Conservation (phyloP, 2,329 filamentous ascomycete species). For the Calonectria henricotiae region DNA sequence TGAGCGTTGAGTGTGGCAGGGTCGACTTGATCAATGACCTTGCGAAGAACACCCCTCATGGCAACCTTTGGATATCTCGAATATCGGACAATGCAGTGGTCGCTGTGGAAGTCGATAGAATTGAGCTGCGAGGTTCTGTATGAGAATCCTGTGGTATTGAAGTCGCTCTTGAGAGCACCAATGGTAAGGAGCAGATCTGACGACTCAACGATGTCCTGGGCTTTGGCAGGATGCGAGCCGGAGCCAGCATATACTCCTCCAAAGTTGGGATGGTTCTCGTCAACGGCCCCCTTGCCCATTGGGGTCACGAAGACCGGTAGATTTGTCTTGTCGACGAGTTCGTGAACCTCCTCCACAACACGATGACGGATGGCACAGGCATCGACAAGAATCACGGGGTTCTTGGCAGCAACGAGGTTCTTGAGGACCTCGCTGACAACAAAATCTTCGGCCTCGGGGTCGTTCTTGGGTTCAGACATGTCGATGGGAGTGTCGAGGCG, state of each 20-base stretch:
- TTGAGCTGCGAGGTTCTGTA: constrained; percentile 84
- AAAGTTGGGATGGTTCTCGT: constrained; percentile 83
- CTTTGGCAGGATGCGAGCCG: constrained; percentile 75
- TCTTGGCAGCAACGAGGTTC: constrained; percentile 80
- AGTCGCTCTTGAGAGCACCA: constrained; percentile 78
- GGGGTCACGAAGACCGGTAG: constrained; percentile 90
- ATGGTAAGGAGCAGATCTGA: constrained; percentile 82
- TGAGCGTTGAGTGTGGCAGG: constrained; percentile 72
- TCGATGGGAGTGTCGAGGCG: constrained; percentile 81
- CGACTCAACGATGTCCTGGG: constrained; percentile 76
- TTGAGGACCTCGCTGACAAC: constrained; percentile 86
- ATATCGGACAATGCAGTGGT: constrained; percentile 81
- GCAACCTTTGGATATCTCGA: constrained; percentile 84
- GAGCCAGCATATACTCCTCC: constrained; percentile 90
- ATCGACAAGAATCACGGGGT: constrained; percentile 86
- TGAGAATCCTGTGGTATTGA: constrained; percentile 88
- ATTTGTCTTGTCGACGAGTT: constrained; percentile 80
- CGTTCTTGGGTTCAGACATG: constrained; percentile 75
- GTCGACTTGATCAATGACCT: constrained; percentile 75
- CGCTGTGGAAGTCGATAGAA: constrained; percentile 87
- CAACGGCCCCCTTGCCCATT: constrained; percentile 89
- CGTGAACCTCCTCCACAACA: constrained; percentile 80
- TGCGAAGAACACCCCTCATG: constrained; percentile 84
- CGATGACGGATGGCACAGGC: constrained; percentile 86
- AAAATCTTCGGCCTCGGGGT: constrained; percentile 82